A percentile compares a stretch with the other conserved stretches of the same genome.
These are phyloP conservation scores for Phylloporus sp. DNA, from an alignment of 768 basidiomycete species.

Conservation along the genomic window DNA sequence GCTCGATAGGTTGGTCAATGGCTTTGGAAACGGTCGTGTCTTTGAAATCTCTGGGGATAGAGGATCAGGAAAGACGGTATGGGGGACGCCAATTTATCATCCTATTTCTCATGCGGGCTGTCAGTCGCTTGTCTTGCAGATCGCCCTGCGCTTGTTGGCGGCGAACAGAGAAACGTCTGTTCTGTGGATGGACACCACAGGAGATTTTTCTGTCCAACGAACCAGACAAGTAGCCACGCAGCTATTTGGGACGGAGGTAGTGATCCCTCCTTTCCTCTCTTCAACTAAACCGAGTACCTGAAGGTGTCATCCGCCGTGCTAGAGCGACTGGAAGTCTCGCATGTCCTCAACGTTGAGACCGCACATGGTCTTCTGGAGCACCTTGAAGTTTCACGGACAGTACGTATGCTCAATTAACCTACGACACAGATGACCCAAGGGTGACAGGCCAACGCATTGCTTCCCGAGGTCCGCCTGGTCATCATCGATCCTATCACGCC, in stretches of 20 bases:
- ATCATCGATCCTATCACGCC: slow-evolving; percentile 67
- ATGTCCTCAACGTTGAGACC: slow-evolving; percentile 56
- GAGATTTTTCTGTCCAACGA: slow-evolving; percentile 57
- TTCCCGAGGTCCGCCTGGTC: slow-evolving; percentile 39
- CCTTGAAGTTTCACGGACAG: slow-evolving; percentile 31
- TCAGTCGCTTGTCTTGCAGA: slow-evolving; percentile 61
- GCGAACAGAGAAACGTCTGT: slow-evolving; percentile 35
- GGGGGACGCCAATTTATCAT: slow-evolving; percentile 15
- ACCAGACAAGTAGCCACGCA: slow-evolving; percentile 37
- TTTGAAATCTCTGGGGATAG: slow-evolving; percentile 68
- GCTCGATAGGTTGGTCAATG: slow-evolving; percentile 51
- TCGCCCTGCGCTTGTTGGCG: slow-evolving; percentile 52
- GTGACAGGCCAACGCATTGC: slow-evolving; percentile 8
- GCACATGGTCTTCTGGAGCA: slow-evolving; percentile 49
- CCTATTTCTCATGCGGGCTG: slow-evolving; percentile 1
- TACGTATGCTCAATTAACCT: slow-evolving; percentile 12
- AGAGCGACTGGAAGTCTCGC: slow-evolving; percentile 55
- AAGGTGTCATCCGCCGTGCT: slow-evolving; percentile 37
- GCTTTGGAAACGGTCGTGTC: slow-evolving; percentile 48
- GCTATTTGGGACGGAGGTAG: slow-evolving; percentile 24
- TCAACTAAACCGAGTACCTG: slow-evolving; percentile 2
- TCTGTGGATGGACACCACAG: slow-evolving; percentile 71
- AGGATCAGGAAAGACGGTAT: slow-evolving; percentile 67
- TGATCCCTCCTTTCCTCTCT: slow-evolving; percentile 6
- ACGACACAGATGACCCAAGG: slow-evolving; percentile 2